Evolutionary conservation across 306 rosid species (phyloP), one percentile per base, ranked within the genome.

Genomic region (Inga laurina): DNA sequence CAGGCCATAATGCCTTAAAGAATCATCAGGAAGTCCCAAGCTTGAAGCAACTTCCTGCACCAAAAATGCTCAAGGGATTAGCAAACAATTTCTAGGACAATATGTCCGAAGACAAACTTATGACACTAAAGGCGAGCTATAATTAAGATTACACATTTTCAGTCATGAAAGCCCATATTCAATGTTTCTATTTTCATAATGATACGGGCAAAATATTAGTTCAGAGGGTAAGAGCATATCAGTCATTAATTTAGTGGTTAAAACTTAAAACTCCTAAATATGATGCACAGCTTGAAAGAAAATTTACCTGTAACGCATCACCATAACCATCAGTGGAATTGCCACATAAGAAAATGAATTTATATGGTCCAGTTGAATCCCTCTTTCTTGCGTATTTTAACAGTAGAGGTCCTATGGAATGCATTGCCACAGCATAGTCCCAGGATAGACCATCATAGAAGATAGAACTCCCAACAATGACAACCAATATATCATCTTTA

Each of bases 401-500:
- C 70, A 96, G 89, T 70, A 96, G 87, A 82, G 97, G 99, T 74
- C 94, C 98, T 76, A 96, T 84, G 82, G 91, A 76, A 84, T 91
- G 98, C 97, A 94, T 94, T n/a, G 95, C 97, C 86, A 94, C 97
- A 57, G 97, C 94, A 92, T 91, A 91, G 86, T 92, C 98, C 98
- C 97, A 91, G 18, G 97, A 88, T 76, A 87, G 86, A 78, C 92
- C 88, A 87, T 88, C 86, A 72, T 87, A 91, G 88, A 90, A 92
- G 85, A 91, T 84, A 79, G 97, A 86, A 81, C 97, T 96, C 81
- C 99, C 98, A 77, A 94, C 89, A 75, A 96, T 91, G 76, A 96
- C 84, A 86, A 96, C 93, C 86, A 94, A 83, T 83, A 91, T 75
- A 86, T 96, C 99, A 82, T 84, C 84, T 85, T 83, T 85, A 76